Evolutionary conservation across 2,329 filamentous ascomycete species (phyloP).

Genomic region (Ophioceras dolichostomum): DNA sequence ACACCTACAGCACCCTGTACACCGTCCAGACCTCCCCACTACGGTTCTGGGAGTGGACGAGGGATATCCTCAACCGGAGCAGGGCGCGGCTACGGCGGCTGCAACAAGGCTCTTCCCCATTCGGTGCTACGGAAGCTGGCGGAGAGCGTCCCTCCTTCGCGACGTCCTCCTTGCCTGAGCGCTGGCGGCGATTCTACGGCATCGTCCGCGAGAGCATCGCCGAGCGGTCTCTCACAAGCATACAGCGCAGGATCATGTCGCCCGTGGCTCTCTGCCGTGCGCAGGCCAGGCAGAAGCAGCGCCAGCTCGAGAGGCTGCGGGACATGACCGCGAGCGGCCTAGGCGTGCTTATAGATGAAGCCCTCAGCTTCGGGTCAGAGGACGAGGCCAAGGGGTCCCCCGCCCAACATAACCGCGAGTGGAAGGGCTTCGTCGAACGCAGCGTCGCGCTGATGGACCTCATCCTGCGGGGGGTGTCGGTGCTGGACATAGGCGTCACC

Average conservation of each 20-base stretch:
- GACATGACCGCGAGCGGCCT: constrained; percentile 77
- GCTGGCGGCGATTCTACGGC: constrained; percentile 63
- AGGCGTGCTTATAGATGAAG: constrained; percentile 79
- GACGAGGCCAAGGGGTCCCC: constrained; percentile 29
- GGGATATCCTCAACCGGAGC: constrained; percentile 57
- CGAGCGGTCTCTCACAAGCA: constrained; percentile 57
- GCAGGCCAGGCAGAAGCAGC: constrained; percentile 65
- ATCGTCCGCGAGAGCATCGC: constrained; percentile 65
- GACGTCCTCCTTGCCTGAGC: constrained; percentile 26
- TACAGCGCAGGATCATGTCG: constrained; percentile 61
- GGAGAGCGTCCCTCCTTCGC: constrained; percentile 5
- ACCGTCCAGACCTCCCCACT: constrained; percentile 75
- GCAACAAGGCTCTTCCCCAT: too few species aligned
- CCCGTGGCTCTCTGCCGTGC: constrained; percentile 65
- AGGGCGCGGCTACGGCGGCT: constrained; percentile 25
- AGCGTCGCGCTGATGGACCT: constrained; percentile 80
- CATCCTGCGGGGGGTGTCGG: constrained; percentile 60
- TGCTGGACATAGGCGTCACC: constrained; percentile 46
- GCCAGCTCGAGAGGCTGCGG: constrained; percentile 56
- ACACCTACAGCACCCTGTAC: constrained; percentile 69
- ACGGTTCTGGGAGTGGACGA: constrained; percentile 56
- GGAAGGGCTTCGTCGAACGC: constrained; percentile 64
- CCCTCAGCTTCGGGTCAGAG: constrained; percentile 50
- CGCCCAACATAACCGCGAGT: constrained; percentile 29
- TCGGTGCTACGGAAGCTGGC: too few species aligned